phyloP scores from a whole-genome alignment of 495 filamentous ascomycete species.

The Endocarpon pusillum region DNA sequence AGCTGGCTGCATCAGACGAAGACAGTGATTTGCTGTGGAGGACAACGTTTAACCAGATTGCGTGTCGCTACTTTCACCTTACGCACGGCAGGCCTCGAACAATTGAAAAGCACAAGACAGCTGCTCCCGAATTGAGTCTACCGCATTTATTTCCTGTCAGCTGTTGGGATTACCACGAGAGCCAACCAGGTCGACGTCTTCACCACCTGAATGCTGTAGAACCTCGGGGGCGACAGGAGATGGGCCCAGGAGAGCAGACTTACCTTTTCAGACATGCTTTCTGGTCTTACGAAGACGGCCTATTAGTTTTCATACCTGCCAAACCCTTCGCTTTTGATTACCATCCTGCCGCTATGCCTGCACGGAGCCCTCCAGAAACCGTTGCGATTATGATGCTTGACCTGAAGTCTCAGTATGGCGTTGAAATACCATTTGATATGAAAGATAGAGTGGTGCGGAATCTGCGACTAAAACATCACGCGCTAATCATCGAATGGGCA shows the following conservation, averaged over 20 bases:
- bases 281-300: conserved; percentile 44
- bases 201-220: no score
- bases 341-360: conserved; percentile 45
- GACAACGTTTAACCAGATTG: conserved; percentile 32
- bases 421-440: conserved; percentile 37
- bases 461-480: conserved; percentile 34
- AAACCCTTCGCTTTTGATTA: no score
- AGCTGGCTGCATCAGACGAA: conserved; percentile 2
- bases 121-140: no score
- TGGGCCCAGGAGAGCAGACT: no score
- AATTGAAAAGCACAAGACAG: conserved; percentile 24
- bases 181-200: conserved; percentile 24
- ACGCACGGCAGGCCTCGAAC: conserved; percentile 28
- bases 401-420: conserved; percentile 24
- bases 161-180: conserved; percentile 39
- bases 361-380: conserved; percentile 16
- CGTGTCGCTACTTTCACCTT: conserved; percentile 39
- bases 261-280: conserved; percentile 35
- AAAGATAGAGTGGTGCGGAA: conserved; percentile 38
- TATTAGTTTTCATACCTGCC: no score
- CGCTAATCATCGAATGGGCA: conserved; percentile 51
- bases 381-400: conserved; percentile 36
- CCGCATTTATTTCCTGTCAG: conserved; percentile 33
- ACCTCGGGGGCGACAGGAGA: conserved; percentile 21
- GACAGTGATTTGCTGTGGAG: conserved; percentile 18